Evolutionary conservation across 108 stramenopile species (phyloP), one percentile per base, ranked within the genome.

Genomic region (Skeletonema marinoi): DNA sequence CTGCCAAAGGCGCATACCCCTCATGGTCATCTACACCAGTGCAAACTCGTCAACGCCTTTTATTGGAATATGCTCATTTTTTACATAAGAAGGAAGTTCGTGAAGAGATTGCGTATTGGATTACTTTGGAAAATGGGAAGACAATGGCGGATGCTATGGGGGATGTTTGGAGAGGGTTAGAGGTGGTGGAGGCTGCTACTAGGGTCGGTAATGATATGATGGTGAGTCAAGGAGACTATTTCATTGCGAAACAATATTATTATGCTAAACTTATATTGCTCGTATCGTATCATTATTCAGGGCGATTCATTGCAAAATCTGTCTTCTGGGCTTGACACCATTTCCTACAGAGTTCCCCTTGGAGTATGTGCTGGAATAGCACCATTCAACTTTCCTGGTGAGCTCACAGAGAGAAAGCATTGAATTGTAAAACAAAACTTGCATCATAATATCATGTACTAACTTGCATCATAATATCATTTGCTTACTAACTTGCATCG

Each of bases 161-260:
- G 3, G 97, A 99, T 73, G 92, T 99, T 33, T 97, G 96, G 88
- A 88, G 97, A 16, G 98, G 97, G 31, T 75, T 98, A 61, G 98
- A 99, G 84, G 93, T 97, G 14, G 97, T 99, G 8, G 98, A 99
- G 86, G 76, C 88, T 16, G 81, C 88, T 36, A 51, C 50, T 6
- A 61, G 80, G 17, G 80, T 60, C 6, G 80, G 80, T 13, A 19
- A 29, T 21, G 80, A 81, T 4, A 81, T 81, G 80, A 64, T 81
- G 73, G 79, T 80, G 62, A 63, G 76, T 65, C 7, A 6, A 5
- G 11, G 35, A 9, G 2, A 35, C 60, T 51, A 38, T 88, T 87
- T 29, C 44, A 32, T 48, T 19, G 25, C 25, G 25, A 25, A 25
- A 48, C 46, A 61, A 30, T 36, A 30, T 14, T 10, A 25, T 65